phyloP scores from a whole-genome alignment of 1,139 yeast species.

The Arxiozyma telluris region DNA sequence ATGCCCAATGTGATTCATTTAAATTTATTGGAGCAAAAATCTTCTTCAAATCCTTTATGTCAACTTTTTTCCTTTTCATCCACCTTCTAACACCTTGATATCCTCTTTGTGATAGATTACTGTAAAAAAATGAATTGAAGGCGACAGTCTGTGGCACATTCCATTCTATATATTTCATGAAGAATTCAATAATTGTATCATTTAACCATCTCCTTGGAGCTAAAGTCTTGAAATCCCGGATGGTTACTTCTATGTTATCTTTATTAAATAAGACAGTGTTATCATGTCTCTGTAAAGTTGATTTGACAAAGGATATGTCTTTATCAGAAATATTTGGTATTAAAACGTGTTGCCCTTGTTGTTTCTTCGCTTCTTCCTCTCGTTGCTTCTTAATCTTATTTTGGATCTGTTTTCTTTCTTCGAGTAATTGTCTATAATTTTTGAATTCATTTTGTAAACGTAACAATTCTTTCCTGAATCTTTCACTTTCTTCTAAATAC shows the following conservation, averaged over 20 bases:
- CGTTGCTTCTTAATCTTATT: conserved; percentile 33
- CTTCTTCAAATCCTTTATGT: conserved; percentile 53
- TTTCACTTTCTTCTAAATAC: conserved; percentile 20
- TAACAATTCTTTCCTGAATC: conserved; percentile 18
- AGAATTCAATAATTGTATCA: conserved; percentile 83
- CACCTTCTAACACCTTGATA: conserved; percentile 78
- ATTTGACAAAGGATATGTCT: conserved; percentile 33
- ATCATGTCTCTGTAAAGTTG: conserved; percentile 33
- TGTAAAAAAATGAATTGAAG: conserved; percentile 82
- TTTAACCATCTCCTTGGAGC: conserved; percentile 75
- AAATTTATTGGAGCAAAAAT: conserved; percentile 80
- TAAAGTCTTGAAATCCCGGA: conserved; percentile 63
- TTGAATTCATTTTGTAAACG: conserved; percentile 33
- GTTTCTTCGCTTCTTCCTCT: conserved; percentile 19
- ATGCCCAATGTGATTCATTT: conserved; percentile 84
- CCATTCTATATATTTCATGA: conserved; percentile 47
- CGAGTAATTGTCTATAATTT: conserved; percentile 36
- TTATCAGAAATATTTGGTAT: conserved; percentile 28
- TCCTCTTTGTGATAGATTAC: conserved; percentile 63
- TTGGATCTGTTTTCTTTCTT: conserved; percentile 35
- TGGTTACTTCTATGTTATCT: conserved; percentile 51
- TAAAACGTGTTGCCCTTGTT: conserved; percentile 6
- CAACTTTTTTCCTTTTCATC: conserved; percentile 77
- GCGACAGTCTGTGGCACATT: conserved; percentile 40
- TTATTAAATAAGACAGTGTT: conserved; percentile 34